phyloP scores from a whole-genome alignment of 495 filamentous ascomycete genomes.

The Poronia punctata region DNA sequence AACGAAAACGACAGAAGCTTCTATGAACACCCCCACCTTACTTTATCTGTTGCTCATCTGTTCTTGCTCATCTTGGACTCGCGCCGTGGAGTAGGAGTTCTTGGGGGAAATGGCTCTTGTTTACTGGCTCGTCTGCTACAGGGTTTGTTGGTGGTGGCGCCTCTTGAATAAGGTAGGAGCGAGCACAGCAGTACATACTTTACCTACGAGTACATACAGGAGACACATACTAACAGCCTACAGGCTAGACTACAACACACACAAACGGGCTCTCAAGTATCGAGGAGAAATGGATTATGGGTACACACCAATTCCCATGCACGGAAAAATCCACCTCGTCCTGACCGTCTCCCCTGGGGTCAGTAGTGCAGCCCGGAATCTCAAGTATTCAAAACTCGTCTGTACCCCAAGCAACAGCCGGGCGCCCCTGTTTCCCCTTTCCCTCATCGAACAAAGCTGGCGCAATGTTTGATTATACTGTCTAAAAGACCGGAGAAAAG shows the following conservation, averaged over 20 bases:
- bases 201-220: constrained; percentile 10
- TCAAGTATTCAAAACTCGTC: constrained; percentile 39
- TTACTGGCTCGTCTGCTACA: constrained; percentile 5
- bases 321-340: constrained; percentile 4
- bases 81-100: constrained; percentile 4
- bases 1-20: not conserved
- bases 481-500: constrained; percentile 31
- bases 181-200: no score
- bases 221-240: constrained; percentile 1
- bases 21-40: constrained; percentile 1
- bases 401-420: constrained; percentile 32
- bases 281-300: not conserved
- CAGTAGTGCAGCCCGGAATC: constrained; percentile 10
- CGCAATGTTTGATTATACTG: constrained; percentile 41
- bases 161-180: no score
- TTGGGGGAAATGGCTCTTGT: not conserved
- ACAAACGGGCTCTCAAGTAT: not conserved
- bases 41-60: not conserved
- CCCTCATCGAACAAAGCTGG: constrained; percentile 39
- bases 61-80: constrained; percentile 7
- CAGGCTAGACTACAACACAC: not conserved
- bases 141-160: constrained; percentile 6
- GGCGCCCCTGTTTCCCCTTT: constrained; percentile 25
- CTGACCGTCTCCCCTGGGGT: constrained; percentile 13
- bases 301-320: constrained; percentile 5